Evolutionary conservation across 805 yeast species (phyloP).

Genomic region (Candida dajiaensis): DNA sequence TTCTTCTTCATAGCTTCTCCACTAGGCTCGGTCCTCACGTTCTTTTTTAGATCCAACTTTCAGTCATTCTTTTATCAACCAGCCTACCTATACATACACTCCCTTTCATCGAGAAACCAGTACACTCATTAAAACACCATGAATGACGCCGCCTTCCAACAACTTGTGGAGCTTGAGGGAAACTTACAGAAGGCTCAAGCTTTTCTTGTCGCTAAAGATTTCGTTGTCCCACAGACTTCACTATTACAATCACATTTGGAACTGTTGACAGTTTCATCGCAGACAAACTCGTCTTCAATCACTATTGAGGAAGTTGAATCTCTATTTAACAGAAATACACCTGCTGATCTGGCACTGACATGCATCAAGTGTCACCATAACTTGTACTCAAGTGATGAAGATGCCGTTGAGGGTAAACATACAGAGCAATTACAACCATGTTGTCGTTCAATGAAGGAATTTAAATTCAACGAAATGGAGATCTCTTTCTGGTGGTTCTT

Average conservation of each 20-base stretch:
- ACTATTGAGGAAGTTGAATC: conserved; percentile 25
- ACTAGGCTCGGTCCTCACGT: background rate
- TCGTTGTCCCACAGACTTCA: background rate
- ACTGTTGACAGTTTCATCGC: conserved; percentile 4
- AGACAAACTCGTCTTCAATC: conserved; percentile 15
- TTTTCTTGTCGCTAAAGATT: background rate
- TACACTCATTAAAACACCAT: conserved; percentile 4
- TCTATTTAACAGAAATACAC: conserved; percentile 18
- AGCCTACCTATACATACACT: background rate
- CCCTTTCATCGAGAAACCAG: no score
- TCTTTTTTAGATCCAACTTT: background rate
- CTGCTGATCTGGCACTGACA: conserved; percentile 18
- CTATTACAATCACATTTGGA: conserved; percentile 9
- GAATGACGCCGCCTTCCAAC: conserved; percentile 14
- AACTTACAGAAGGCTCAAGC: conserved; percentile 4
- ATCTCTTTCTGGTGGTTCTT: conserved; percentile 39
- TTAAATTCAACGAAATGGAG: conserved; percentile 25
- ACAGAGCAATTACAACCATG: conserved; percentile 15
- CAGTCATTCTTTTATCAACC: background rate
- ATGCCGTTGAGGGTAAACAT: conserved; percentile 12
- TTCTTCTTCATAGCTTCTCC: no score
- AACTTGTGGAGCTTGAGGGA: conserved; percentile 17
- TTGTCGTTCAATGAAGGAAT: conserved; percentile 14
- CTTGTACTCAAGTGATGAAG: conserved; percentile 19
- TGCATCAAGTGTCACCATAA: conserved; percentile 24